Evolutionary conservation across 768 basidiomycete genomes (phyloP).

Genomic region (Tylopilus balloui): DNA sequence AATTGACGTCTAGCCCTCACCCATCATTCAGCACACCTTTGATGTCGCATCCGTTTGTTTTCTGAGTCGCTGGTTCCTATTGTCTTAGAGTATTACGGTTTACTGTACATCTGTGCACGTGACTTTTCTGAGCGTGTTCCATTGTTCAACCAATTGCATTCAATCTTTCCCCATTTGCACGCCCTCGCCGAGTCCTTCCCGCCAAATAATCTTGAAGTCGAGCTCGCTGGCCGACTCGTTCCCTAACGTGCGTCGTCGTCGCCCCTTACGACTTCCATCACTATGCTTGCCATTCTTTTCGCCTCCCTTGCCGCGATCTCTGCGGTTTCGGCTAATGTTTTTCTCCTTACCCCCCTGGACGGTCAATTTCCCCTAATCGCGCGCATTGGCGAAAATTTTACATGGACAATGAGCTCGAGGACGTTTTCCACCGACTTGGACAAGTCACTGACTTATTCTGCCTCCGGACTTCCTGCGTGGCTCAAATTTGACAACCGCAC

Average conservation of each 20-base stretch:
- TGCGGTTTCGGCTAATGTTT: slow-evolving; percentile 41
- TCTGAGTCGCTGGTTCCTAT: slow-evolving; percentile 4
- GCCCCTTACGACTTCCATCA: slow-evolving; percentile 46
- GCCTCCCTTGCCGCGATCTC: slow-evolving; percentile 38
- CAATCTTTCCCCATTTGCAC: slow-evolving; percentile 6
- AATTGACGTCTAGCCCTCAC: not conserved
- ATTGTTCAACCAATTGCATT: slow-evolving; percentile 14
- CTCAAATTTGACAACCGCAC: slow-evolving; percentile 61
- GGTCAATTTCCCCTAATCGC: slow-evolving; percentile 79
- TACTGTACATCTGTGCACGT: slow-evolving; percentile 25
- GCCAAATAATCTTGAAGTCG: slow-evolving; percentile 25
- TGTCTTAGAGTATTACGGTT: slow-evolving; percentile 11
- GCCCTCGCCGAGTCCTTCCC: slow-evolving; percentile 1
- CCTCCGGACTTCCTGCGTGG: slow-evolving; percentile 67
- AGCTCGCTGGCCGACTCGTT: slow-evolving; percentile 61
- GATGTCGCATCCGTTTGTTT: slow-evolving; percentile 10
- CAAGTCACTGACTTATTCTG: slow-evolving; percentile 46
- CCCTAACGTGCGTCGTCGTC: slow-evolving; percentile 35
- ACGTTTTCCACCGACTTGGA: slow-evolving; percentile 59
- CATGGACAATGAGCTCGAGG: slow-evolving; percentile 60
- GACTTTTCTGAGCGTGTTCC: slow-evolving; percentile 19
- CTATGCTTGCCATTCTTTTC: slow-evolving; percentile 66
- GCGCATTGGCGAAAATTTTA: slow-evolving; percentile 56
- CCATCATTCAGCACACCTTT: slow-evolving; percentile 20
- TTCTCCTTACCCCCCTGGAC: slow-evolving; percentile 56